phyloP scores from a whole-genome alignment of 2,329 filamentous ascomycete genomes.

The Ascochyta fabae region DNA sequence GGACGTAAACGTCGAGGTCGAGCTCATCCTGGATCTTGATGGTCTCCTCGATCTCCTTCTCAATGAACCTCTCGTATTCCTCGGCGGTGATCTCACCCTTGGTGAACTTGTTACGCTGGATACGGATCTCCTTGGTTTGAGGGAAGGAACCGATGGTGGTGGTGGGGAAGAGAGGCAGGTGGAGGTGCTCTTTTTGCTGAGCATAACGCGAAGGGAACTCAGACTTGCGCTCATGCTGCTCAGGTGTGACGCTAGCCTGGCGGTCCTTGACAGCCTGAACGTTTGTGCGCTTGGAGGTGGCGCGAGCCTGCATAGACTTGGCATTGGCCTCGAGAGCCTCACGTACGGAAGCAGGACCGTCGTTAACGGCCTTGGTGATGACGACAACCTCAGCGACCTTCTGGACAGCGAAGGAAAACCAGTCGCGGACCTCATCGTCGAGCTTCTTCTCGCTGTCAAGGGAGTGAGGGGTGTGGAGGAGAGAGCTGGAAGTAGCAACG shows the following conservation, averaged over 20 bases:
- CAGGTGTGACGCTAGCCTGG: conserved; percentile 82
- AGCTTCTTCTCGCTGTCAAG: conserved; percentile 99
- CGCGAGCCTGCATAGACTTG: conserved; percentile 89
- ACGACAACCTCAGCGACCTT: conserved; percentile 89
- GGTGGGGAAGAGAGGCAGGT: conserved; percentile 95
- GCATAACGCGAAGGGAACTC: conserved; percentile 84
- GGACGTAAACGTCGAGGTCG: conserved; percentile 93
- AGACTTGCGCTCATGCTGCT: conserved; percentile 92
- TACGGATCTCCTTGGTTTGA: conserved; percentile 98
- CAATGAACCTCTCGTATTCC: conserved; percentile 98
- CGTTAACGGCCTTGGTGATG: conserved; percentile 96
- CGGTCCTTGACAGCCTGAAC: conserved; percentile 97
- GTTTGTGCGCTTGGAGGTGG: conserved; percentile 93
- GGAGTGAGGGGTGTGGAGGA: conserved; percentile 98
- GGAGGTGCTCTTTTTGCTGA: conserved; percentile 89
- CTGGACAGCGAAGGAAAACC: conserved; percentile 98
- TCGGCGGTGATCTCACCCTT: conserved; percentile 93
- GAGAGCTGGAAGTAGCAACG: conserved; percentile 94
- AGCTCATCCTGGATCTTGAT: conserved; percentile 98
- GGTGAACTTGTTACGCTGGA: conserved; percentile 97
- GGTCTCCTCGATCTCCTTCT: conserved; percentile 96
- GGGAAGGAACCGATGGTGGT: conserved; percentile 99
- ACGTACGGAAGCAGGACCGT: conserved; percentile 84
- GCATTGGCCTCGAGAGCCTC: conserved; percentile 95
- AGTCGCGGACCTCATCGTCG: conserved; percentile 88